These are phyloP conservation scores for Sporothrix sp. DNA, from an alignment of 2,329 filamentous ascomycete species.

Conservation along the genomic window DNA sequence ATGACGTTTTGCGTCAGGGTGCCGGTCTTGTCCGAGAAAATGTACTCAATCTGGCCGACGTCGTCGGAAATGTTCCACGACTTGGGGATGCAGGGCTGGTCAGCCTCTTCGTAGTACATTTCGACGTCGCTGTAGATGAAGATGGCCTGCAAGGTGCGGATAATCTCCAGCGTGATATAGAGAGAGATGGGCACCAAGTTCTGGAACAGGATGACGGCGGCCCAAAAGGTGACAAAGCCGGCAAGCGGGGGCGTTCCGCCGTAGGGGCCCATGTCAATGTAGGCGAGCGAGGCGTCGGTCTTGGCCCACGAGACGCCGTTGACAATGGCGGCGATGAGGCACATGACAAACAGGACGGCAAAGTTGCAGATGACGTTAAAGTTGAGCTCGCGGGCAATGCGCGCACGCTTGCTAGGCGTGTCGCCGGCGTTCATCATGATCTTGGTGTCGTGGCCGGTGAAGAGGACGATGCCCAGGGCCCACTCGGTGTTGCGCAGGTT, in stretches of 20 bases:
- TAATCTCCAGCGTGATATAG: constrained; percentile 94
- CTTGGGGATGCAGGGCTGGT: constrained; percentile 92
- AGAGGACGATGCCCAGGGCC: constrained; percentile 84
- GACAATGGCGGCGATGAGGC: constrained; percentile 72
- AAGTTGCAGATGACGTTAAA: constrained; percentile 98
- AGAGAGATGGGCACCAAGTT: constrained; percentile 98
- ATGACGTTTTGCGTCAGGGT: constrained; percentile 31
- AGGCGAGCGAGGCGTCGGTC: constrained; percentile 62
- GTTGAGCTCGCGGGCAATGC: constrained; percentile 87
- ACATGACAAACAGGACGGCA: constrained; percentile 79
- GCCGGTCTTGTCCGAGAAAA: constrained; percentile 47
- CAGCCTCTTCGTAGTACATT: constrained; percentile 95
- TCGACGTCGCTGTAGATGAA: constrained; percentile 95
- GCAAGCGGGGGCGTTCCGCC: constrained; percentile 65
- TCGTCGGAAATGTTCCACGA: constrained; percentile 99
- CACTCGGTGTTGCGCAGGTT: constrained; percentile 93
- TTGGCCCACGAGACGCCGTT: constrained; percentile 76
- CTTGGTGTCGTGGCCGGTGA: constrained; percentile 93
- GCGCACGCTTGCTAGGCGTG: constrained; percentile 86
- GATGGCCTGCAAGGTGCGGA: constrained; percentile 82
- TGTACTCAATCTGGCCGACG: constrained; percentile 95
- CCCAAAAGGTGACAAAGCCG: constrained; percentile 96
- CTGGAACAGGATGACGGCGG: constrained; percentile 87
- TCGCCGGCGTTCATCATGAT: constrained; percentile 98
- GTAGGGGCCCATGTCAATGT: constrained; percentile 79